These are phyloP conservation scores for Hypoxylon lienhwacheense DNA, from an alignment of 495 filamentous ascomycete species.

Conservation along the genomic window DNA sequence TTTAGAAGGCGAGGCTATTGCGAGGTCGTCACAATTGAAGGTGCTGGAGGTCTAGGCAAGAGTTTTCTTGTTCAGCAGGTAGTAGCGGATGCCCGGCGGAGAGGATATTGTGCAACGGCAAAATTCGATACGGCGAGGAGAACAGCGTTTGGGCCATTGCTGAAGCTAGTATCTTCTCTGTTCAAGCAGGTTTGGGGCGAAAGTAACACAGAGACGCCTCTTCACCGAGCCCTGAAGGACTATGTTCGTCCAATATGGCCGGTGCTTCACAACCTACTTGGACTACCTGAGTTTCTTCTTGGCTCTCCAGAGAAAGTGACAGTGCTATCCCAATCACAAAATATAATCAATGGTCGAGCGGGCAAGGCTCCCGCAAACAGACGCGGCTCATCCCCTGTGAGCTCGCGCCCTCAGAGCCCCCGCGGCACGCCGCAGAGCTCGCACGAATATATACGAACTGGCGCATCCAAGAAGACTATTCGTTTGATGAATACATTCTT, in stretches of 20 bases:
- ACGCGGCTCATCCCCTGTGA: slow-evolving; percentile 49
- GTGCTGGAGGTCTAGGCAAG: slow-evolving; percentile 79
- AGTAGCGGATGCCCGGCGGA: slow-evolving; percentile 68
- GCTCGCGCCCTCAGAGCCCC: slow-evolving; percentile 36
- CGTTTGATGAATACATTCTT: slow-evolving; percentile 81
- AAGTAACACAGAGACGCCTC: slow-evolving; percentile 77
- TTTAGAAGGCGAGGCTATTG: slow-evolving; percentile 67
- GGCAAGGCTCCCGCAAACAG: slow-evolving; percentile 35
- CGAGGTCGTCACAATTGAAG: slow-evolving; percentile 77
- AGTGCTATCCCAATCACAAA: slow-evolving; percentile 21
- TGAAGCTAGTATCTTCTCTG: slow-evolving; percentile 76
- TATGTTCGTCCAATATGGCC: slow-evolving; percentile 79
- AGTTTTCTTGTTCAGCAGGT: slow-evolving; percentile 79
- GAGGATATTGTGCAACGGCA: slow-evolving; percentile 79
- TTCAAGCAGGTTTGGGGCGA: slow-evolving; percentile 93
- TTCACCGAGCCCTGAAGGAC: slow-evolving; percentile 72
- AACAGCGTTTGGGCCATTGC: slow-evolving; percentile 80
- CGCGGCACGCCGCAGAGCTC: slow-evolving; percentile 54
- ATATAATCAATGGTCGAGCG: slow-evolving; percentile 14
- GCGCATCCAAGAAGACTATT: slow-evolving; percentile 70
- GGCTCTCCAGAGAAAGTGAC: slow-evolving; percentile 40
- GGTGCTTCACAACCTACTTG: slow-evolving; percentile 72
- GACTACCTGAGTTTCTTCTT: slow-evolving; percentile 75
- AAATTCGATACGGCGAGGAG: slow-evolving; percentile 83
- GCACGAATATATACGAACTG: slow-evolving; percentile 70